These are phyloP conservation scores for Phyllostachys edulis DNA, from an alignment of 176 grass and related monocot genomes.

Conservation along the genomic window DNA sequence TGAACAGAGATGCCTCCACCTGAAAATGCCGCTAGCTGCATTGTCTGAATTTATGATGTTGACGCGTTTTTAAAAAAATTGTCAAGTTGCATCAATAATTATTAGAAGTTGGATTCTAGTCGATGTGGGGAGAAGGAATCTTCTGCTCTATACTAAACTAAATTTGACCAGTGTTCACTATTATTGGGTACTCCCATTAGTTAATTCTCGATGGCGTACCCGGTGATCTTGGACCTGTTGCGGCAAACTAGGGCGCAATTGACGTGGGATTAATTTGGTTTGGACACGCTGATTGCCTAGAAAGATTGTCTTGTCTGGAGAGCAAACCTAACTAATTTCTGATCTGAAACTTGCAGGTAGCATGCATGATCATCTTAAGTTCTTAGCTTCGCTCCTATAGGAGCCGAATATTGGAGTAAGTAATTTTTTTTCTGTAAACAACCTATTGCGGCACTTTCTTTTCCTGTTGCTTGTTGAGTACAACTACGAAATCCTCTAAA, in stretches of 20 bases:
- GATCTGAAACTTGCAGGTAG: not conserved
- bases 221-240: slow-evolving; percentile 24
- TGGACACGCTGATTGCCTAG: not conserved
- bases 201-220: not conserved
- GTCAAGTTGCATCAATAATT: slow-evolving; percentile 5
- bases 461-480: not conserved
- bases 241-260: not conserved
- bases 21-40: slow-evolving; percentile 9
- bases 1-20: not conserved
- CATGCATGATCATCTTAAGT: not conserved
- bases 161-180: slow-evolving; percentile 19
- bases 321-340: not conserved
- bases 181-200: slow-evolving; percentile 11
- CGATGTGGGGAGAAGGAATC: slow-evolving; percentile 26
- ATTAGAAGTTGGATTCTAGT: slow-evolving; percentile 27
- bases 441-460: not conserved
- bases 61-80: not conserved
- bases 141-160: slow-evolving; percentile 3
- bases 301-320: not conserved
- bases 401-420: not conserved
- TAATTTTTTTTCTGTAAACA: not conserved
- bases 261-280: not conserved
- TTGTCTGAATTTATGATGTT: slow-evolving; percentile 3
- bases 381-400: not conserved
- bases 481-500: not conserved